A percentile compares a stretch with the other conserved stretches of the same genome.
Conservation (phyloP, 2,329 filamentous ascomycete species). For the Pestalotiopsis sp. region DNA sequence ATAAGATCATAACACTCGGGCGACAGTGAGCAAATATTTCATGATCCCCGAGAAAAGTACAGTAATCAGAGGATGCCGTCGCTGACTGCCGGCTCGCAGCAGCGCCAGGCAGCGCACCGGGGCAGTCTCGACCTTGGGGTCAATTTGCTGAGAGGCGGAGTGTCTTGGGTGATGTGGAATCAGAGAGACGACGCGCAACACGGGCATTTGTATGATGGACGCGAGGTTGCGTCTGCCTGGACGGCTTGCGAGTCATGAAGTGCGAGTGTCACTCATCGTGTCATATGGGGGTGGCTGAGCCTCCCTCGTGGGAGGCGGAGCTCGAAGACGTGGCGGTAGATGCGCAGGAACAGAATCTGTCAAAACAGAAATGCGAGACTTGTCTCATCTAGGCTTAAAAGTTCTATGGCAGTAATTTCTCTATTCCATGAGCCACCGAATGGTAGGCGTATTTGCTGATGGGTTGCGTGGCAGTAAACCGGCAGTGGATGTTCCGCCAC, state of each 20-base stretch:
- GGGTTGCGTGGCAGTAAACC: too few relatives aligned
- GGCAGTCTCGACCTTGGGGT: background rate
- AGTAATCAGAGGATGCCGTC: too few relatives aligned
- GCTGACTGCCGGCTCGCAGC: background rate
- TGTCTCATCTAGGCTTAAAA: background rate
- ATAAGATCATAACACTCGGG: too few relatives aligned
- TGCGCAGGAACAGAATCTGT: background rate
- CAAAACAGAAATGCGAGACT: background rate
- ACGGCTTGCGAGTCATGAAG: background rate
- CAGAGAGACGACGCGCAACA: background rate
- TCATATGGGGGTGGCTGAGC: background rate
- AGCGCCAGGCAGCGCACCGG: background rate
- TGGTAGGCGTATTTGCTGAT: too few relatives aligned
- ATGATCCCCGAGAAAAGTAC: too few relatives aligned
- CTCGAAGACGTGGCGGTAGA: background rate
- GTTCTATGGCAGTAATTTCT: too few relatives aligned
- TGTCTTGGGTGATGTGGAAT: background rate
- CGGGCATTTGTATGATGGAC: background rate
- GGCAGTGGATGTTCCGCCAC: too few relatives aligned
- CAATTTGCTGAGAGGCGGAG: background rate
- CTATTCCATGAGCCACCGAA: background rate
- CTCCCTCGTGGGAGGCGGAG: background rate
- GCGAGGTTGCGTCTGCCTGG: background rate
- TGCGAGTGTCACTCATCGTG: background rate
- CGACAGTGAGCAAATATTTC: too few relatives aligned